Evolutionary conservation across 495 filamentous ascomycete species (phyloP).

Genomic region (Tuber melanosporum): DNA sequence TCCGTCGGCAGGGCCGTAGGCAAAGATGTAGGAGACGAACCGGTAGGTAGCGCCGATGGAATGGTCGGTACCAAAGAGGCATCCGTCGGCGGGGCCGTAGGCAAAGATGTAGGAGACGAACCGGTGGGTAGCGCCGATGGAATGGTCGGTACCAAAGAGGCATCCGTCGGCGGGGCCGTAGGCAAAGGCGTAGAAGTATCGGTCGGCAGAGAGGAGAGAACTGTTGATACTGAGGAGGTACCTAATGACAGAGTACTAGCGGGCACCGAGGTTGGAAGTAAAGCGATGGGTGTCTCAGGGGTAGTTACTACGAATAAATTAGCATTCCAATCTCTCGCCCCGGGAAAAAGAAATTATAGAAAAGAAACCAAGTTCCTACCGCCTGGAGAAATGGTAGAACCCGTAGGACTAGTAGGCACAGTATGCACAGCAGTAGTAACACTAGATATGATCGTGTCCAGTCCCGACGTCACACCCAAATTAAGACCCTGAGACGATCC

Average conservation of each 20-base stretch:
- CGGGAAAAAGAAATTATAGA: neutral
- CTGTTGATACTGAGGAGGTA: constrained; percentile 10
- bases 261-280: neutral
- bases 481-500: constrained; percentile 14
- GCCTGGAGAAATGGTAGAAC: constrained; percentile 3
- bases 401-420: constrained; percentile 2
- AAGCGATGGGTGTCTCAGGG: constrained; percentile 2
- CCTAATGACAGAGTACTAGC: constrained; percentile 1
- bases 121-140: neutral
- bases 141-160: neutral
- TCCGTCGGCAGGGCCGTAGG: neutral
- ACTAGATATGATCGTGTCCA: neutral
- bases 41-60: constrained; percentile 9
- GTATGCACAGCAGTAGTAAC: neutral
- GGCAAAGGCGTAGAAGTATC: neutral
- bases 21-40: neutral
- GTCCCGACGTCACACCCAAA: constrained; percentile 6
- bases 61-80: constrained; percentile 4
- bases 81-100: constrained; percentile 1
- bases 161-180: constrained; percentile 3
- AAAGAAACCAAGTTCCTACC: constrained; percentile 16
- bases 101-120: neutral
- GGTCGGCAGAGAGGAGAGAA: constrained; percentile 10
- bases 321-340: neutral
- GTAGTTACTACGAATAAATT: constrained; percentile 15